Conservation (phyloP, 1,284 basidiomycete genomes). For the Ustilago curta region DNA sequence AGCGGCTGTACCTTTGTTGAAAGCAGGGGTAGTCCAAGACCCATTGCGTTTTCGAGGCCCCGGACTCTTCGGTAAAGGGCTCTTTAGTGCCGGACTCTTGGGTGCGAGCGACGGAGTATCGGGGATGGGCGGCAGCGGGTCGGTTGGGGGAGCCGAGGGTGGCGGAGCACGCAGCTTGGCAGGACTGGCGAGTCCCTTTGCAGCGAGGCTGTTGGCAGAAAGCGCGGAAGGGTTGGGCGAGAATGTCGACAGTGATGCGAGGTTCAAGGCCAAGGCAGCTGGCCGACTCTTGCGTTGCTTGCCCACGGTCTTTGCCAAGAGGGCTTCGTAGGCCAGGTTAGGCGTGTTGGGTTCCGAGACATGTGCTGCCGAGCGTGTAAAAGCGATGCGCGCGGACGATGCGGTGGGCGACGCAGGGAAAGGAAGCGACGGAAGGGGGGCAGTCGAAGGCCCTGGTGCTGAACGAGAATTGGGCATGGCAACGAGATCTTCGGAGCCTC, state of each 20-base stretch:
- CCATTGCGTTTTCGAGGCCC: conserved; percentile 10
- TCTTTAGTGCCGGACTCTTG: conserved; percentile 22
- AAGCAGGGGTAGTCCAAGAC: conserved; percentile 10
- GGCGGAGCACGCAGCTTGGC: conserved; percentile 35
- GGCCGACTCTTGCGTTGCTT: conserved; percentile 42
- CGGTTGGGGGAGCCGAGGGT: conserved; percentile 45
- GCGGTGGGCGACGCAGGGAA: conserved; percentile 21
- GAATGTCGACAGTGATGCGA: conserved; percentile 19
- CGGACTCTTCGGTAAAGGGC: conserved; percentile 19
- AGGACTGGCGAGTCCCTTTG: conserved; percentile 41
- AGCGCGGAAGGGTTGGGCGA: conserved; percentile 8
- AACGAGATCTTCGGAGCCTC: conserved; percentile 11
- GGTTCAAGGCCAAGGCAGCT: conserved; percentile 36
- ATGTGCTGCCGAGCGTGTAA: conserved; percentile 7
- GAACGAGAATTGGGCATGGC: neutral
- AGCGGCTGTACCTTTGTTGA: neutral
- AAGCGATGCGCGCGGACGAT: conserved; percentile 10
- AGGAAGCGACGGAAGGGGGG: conserved; percentile 29
- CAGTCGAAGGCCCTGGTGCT: conserved; percentile 16
- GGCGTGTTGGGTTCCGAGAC: conserved; percentile 32
- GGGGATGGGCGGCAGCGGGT: conserved; percentile 58
- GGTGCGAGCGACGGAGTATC: conserved; percentile 36
- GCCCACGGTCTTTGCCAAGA: conserved; percentile 32
- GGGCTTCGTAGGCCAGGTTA: conserved; percentile 30
- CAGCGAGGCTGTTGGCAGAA: conserved; percentile 11